Evolutionary conservation across 179 eudicot genomes (phyloP), one percentile per base, ranked within the genome.

Genomic region (Silene noctiflora): DNA sequence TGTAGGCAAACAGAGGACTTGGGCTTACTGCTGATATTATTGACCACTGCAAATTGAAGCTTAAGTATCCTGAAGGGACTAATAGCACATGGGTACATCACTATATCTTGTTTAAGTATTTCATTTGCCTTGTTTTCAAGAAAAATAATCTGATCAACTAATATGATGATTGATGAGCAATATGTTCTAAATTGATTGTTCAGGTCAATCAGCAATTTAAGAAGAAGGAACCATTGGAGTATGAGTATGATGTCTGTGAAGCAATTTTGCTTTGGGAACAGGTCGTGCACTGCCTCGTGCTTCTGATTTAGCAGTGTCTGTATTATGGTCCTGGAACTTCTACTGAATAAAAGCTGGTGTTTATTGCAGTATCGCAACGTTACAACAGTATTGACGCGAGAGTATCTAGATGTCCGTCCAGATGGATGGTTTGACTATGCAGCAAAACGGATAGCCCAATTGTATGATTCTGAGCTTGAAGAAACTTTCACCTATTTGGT

Each of bases 391-490:
- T 88, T 95, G 91, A 95, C 99, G 35, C 88, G 98, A 86, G 99
- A 95, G 75, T 95, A 95, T 87, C 86, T 95, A 64, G 99, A 95
- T 84, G 88, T 87, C 79, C 96, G 99, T 71, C 99, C 99, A 66
- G 93, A 93, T 88, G 99, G 99, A 22, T 95, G 99, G 99, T 74
- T 93, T 71, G 93, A 93, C n/a, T 93, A 95, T 87, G 99, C 99
- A 59, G 92, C 99, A 75, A 88, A 91, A 84, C 87, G 99, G 84
- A 93, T 95, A 69, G 99, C 97, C 71, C 96, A 95, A 82, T 76
- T 95, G 99, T 94, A 92, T 53, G 96, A 75, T 82, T 67, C 67
- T 71, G n/a, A 61, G 20, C 64, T 24, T 69, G 22, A 12, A 53
- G 68, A 27, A 29, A 3, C 2, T 63, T 63, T 17, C 17, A 1